Base-by-base conservation (phyloP, 2,329 filamentous ascomycete genomes). In the Ceratocystis smalleyi region DNA sequence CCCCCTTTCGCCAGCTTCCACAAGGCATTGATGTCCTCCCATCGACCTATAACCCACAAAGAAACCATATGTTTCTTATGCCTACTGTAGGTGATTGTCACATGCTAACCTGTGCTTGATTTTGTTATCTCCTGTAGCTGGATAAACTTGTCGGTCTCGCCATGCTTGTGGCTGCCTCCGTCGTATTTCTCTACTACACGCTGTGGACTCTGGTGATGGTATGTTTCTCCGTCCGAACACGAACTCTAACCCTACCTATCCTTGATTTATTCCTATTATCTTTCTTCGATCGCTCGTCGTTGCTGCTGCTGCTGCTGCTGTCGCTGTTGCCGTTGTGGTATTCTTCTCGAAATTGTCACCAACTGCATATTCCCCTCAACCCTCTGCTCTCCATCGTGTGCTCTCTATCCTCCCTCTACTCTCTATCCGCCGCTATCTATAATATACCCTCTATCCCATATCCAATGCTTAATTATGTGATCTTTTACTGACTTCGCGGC, bases 121-220 rank as follows among this genome's bases (percentile, higher is more conserved):
- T 40, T 27, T 61, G 2, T 51, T 27, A 24, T 51, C 19, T 51
- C 22, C 15, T 54, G 10, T 75, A 99, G 94, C 88, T 96, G 78
- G 94, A 95, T 83, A 91, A 89, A 84, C 82, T 84, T 73, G 79
- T 83, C 72, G 82, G 82, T 73, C 78, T 83, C 79, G 81, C 82
- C 81, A 84, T 84, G 82, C 80, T 84, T 74, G 81, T 83, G 81
- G 82, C 81, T 74, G 80, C 82, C 71, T 79, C 81, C 68, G 79
- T 82, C 74, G 79, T 84, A 71, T 84, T 84, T 71, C 77, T 82
- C 71, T 99, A 99, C 83, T 99, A 99, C 79, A 94, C 90, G 68
- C 83, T 96, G 76, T 99, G 94, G 94, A 96, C 94, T 32, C 82
- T 99, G 69, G 82, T 97, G 69, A 97, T 99, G 89, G 94, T 96